Percentiles rank a stretch among this genome's conserved stretches.
phyloP scores from a whole-genome alignment of 75 land plant species.

The Selaginella tamariscina region DNA sequence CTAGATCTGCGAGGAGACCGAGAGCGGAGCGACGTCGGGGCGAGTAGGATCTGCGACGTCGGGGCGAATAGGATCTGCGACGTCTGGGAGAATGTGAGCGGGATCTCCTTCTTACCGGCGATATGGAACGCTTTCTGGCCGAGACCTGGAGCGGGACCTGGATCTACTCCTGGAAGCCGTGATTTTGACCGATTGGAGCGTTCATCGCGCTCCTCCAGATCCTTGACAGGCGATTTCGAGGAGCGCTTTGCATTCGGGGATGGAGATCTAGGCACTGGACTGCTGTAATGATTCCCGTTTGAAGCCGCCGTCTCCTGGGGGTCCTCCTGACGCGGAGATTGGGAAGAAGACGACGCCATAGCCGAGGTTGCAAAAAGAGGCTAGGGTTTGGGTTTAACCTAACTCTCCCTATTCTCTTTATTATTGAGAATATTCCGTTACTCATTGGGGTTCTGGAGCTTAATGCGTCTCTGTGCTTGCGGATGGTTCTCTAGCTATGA shows the following conservation, averaged over 20 bases:
- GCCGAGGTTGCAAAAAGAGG: no score
- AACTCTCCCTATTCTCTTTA: not conserved
- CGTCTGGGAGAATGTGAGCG: not conserved
- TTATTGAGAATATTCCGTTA: no score
- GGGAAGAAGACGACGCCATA: not conserved
- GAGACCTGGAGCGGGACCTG: not conserved
- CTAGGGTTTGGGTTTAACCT: not conserved
- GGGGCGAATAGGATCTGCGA: not conserved
- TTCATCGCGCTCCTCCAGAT: no score
- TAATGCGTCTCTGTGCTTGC: not conserved
- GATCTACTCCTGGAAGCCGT: not conserved
- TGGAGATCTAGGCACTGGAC: not conserved
- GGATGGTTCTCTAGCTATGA: slow-evolving; percentile 59
- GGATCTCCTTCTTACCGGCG: not conserved
- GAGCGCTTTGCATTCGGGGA: not conserved
- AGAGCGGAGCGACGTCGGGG: no score
- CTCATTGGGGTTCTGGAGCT: no score
- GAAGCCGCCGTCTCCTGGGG: not conserved
- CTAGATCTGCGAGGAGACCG: not conserved
- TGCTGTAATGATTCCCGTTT: not conserved
- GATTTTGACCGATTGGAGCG: not conserved
- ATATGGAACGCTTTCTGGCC: not conserved
- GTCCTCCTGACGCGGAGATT: not conserved
- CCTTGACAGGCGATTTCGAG: not conserved
- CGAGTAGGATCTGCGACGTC: not conserved